Conservation (phyloP, 768 basidiomycete species). For the Pulveroboletus sp. region DNA sequence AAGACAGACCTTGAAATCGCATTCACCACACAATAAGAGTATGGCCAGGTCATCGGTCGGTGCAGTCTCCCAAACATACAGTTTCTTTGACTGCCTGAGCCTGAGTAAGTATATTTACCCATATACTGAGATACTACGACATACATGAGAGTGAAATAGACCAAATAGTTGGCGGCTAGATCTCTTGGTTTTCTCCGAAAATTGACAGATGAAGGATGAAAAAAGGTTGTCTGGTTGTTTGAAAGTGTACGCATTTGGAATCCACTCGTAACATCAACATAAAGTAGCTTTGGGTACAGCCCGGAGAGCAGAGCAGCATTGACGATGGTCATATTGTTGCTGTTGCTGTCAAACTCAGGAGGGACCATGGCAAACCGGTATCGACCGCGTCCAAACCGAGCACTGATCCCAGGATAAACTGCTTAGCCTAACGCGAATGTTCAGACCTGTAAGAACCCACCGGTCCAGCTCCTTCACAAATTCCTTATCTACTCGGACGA, state of each 20-base stretch:
- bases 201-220: conserved; percentile 93
- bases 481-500: conserved; percentile 63
- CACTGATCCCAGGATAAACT: conserved; percentile 37
- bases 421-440: neutral
- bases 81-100: conserved; percentile 83
- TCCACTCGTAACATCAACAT: conserved; percentile 53
- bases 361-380: conserved; percentile 78
- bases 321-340: conserved; percentile 58
- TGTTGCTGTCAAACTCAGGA: conserved; percentile 62
- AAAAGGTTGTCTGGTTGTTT: conserved; percentile 72
- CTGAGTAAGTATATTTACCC: conserved; percentile 3
- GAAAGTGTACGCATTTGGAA: conserved; percentile 68
- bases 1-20: conserved; percentile 72
- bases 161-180: conserved; percentile 68
- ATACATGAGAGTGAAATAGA: conserved; percentile 88
- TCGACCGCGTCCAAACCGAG: conserved; percentile 68
- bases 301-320: conserved; percentile 82
- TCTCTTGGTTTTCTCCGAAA: conserved; percentile 64
- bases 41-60: conserved; percentile 82
- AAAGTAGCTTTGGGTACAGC: conserved; percentile 86
- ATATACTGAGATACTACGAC: conserved; percentile 13
- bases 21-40: conserved; percentile 82
- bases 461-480: conserved; percentile 70
- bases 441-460: conserved; percentile 27
- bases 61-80: conserved; percentile 92